Base-by-base conservation (phyloP, 805 yeast species). In the Barnettozyma salicaria region DNA sequence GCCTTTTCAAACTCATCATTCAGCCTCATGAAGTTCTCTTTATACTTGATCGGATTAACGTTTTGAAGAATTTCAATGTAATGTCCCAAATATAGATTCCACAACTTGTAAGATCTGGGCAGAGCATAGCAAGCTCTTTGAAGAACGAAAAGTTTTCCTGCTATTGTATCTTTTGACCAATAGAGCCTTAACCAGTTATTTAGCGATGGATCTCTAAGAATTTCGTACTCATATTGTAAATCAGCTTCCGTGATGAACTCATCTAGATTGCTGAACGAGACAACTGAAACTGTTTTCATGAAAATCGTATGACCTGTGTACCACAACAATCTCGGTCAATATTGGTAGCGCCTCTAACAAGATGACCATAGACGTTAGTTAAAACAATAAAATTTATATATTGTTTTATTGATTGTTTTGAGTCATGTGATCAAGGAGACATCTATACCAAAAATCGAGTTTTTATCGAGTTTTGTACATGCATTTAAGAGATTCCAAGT, bases 21-120 rank as follows among this genome's bases (percentile, higher is more conserved):
- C n/a, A 72, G 64, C 11, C 49, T 43, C 7, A 25, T 37, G 41
- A 60, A 69, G 41, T 65, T 68, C 4, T 42, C 38, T 16, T 39
- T 46, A 41, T 58, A 47, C 32, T 51, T 48, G 23, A 55, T 46
- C 5, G 62, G 61, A 43, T 57, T 53, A 16, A 62, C 39, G 2
- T 44, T 43, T 9, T 48, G 36, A 6, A 64, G 46, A 11, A 59
- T 43, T 3, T 53, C 55, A 1, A 63, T 43, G 19, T 79, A 53
- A 19, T 70, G 44, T 17, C 66, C 67, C 18, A 77, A 44, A 45
- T 75, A 77, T 8, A 55, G 28, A 39, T 59, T 56, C 87, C 87
- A 80, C 18, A 81, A 49, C 44, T 72, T 69, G 43, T 68, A 68
- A 3, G 77, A 71, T 34, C 71, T 53, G 7, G 63, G 64, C 11